A percentile compares a stretch with the other conserved stretches of the same genome.
phyloP scores from a whole-genome alignment of 2,329 filamentous ascomycete species.

The Arthrobotrys entomopaga region DNA sequence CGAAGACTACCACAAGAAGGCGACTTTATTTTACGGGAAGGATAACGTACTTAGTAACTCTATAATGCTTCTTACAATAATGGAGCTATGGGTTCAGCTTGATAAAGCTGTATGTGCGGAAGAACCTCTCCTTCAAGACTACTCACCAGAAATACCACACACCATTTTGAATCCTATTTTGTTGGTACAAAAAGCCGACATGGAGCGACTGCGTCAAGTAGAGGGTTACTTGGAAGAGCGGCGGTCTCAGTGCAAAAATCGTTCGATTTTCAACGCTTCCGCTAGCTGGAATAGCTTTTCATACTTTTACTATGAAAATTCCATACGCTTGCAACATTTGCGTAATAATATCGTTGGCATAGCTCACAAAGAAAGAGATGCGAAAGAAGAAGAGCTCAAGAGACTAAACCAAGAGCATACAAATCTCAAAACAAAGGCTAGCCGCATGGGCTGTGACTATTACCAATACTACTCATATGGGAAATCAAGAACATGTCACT shows the following conservation, averaged over 20 bases:
- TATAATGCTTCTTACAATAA: conserved; percentile 67
- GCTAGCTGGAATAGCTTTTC: conserved; percentile 62
- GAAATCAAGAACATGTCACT: neutral
- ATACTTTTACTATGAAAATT: conserved; percentile 65
- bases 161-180: conserved; percentile 64
- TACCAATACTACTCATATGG: neutral
- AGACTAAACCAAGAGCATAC: conserved; percentile 59
- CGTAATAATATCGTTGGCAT: conserved; percentile 17
- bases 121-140: conserved; percentile 64
- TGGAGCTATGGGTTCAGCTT: conserved; percentile 71
- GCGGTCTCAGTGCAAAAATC: conserved; percentile 55
- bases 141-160: conserved; percentile 64
- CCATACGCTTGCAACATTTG: conserved; percentile 61
- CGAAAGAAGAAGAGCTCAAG: conserved; percentile 61
- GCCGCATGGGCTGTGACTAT: neutral
- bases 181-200: conserved; percentile 63
- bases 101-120: conserved; percentile 65
- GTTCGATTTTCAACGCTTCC: conserved; percentile 62
- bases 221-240: conserved; percentile 65
- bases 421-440: conserved; percentile 56
- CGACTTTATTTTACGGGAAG: conserved; percentile 22
- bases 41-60: conserved; percentile 66
- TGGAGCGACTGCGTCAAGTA: conserved; percentile 64
- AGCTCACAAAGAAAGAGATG: conserved; percentile 30
- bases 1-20: conserved; percentile 60